Base-by-base conservation (phyloP, 2,329 filamentous ascomycete species). In the Didymella glomerata region DNA sequence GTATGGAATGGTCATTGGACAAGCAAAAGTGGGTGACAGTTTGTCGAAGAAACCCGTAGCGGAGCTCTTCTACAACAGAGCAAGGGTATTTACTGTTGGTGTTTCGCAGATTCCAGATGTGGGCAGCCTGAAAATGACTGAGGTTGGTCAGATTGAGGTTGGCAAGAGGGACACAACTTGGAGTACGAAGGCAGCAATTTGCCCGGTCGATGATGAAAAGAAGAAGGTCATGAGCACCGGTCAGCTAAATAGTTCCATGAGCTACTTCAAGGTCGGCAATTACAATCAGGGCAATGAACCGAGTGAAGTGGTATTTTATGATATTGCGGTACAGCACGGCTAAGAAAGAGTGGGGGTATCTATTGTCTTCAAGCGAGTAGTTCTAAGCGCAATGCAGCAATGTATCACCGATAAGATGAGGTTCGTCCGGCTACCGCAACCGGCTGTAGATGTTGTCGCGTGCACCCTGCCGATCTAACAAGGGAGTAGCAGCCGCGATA, bases 41-140 rank as follows among this genome's bases (percentile, higher is more conserved):
- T 60, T 78, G 11, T 78, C 75, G 22, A 70, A 56, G 56, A 80
- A 80, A 64, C 79, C 79, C 1, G 70, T 80, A 13, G 73, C 69
- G 16, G 79, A 81, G 60, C 64, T 81, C 16, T 81, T 77, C 65
- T 76, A 76, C 58, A 76, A 73, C 48, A 55, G 65, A 8, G 65
- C 62, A 2, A 79, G 79, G 5, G 68, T 67, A 1, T 54, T 81
- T 20, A 68, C 64, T 1, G 74, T 80, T 56, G 78, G 78, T 2
- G 78, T 81, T n/a, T 74, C 78, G 50, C 71, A 75, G 61, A 76
- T 75, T 13, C 66, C 66, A 41, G 63, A 64, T 30, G 73, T 63
- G 48, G 75, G 76, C 49, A 72, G 77, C 32, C 32, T 67, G 52
- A 60, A 71, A 38, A 66, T 73, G 42, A 76, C 67, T 0, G 32